Conservation (phyloP, 768 basidiomycete species). For the Mycena vitilis region DNA sequence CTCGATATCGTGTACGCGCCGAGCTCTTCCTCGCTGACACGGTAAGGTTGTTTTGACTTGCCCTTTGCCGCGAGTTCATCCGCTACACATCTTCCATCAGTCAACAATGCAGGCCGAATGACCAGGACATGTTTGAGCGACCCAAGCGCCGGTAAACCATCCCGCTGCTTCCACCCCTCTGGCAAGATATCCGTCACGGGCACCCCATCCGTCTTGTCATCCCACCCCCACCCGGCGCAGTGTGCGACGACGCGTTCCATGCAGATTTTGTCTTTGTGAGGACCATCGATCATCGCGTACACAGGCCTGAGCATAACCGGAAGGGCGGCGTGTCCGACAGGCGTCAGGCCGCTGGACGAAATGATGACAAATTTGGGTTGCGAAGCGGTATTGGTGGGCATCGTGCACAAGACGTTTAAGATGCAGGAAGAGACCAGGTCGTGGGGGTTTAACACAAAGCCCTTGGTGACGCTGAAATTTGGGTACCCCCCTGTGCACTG, state of each 20-base stretch:
- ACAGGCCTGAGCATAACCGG: conserved; percentile 62
- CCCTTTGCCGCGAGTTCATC: not conserved
- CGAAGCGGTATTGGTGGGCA: conserved; percentile 52
- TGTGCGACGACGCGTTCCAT: conserved; percentile 64
- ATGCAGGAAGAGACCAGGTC: conserved; percentile 71
- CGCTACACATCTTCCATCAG: conserved; percentile 56
- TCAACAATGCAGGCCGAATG: conserved; percentile 70
- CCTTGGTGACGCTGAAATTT: conserved; percentile 59
- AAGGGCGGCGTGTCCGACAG: conserved; percentile 53
- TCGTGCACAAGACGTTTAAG: conserved; percentile 65
- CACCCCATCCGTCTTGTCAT: conserved; percentile 50
- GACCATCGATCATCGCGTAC: conserved; percentile 49
- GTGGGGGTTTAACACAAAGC: conserved; percentile 58
- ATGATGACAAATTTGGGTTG: conserved; percentile 63
- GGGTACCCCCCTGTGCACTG: conserved; percentile 54
- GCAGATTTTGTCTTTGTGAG: conserved; percentile 74
- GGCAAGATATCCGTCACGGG: conserved; percentile 54
- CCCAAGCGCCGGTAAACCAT: conserved; percentile 47
- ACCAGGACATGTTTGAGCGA: conserved; percentile 51
- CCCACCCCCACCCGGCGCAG: conserved; percentile 64
- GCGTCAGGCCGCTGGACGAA: conserved; percentile 65
- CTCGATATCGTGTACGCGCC: conserved; percentile 61
- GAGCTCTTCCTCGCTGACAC: conserved; percentile 45
- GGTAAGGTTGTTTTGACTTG: conserved; percentile 46
- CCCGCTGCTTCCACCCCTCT: conserved; percentile 46